Evolutionary conservation across 257 asterid species (phyloP).

Genomic region (Ocimum tenuiflorum): DNA sequence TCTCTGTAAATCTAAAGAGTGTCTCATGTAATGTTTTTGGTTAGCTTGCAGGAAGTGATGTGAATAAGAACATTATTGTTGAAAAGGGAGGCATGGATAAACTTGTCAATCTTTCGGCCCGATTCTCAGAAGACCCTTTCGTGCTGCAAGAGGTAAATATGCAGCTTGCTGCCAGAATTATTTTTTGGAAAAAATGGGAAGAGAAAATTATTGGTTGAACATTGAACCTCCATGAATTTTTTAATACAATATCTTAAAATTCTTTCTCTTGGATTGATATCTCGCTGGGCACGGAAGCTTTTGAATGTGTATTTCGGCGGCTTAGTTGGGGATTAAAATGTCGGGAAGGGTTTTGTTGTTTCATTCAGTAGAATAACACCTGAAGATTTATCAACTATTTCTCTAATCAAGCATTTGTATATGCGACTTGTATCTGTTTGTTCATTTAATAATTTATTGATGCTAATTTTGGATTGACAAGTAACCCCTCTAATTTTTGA

Average conservation of each 20-base stretch:
- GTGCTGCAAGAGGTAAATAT: conserved; percentile 76
- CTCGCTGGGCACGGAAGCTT: not conserved
- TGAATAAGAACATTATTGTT: conserved; percentile 63
- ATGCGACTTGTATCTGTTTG: not conserved
- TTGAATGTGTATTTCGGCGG: not conserved
- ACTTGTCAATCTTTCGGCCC: conserved; percentile 64
- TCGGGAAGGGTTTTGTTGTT: not conserved
- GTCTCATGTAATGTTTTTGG: conserved; percentile 17
- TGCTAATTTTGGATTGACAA: not conserved
- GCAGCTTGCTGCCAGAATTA: not conserved
- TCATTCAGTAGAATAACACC: not conserved
- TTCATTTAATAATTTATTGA: not conserved
- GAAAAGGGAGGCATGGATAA: conserved; percentile 70
- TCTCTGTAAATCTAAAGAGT: conserved; percentile 1
- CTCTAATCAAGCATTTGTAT: not conserved
- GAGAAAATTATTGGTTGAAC: not conserved
- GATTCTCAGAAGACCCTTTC: conserved; percentile 65
- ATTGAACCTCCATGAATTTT: not conserved
- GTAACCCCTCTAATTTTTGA: not conserved
- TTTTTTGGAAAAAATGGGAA: too few relatives aligned
- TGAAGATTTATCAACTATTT: too few relatives aligned
- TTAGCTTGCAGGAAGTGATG: conserved; percentile 97
- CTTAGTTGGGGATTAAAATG: not conserved
- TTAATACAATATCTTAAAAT: not conserved
- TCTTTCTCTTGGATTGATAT: too few relatives aligned